Conservation (phyloP, 768 basidiomycete genomes). For the Grammothele lineata region DNA sequence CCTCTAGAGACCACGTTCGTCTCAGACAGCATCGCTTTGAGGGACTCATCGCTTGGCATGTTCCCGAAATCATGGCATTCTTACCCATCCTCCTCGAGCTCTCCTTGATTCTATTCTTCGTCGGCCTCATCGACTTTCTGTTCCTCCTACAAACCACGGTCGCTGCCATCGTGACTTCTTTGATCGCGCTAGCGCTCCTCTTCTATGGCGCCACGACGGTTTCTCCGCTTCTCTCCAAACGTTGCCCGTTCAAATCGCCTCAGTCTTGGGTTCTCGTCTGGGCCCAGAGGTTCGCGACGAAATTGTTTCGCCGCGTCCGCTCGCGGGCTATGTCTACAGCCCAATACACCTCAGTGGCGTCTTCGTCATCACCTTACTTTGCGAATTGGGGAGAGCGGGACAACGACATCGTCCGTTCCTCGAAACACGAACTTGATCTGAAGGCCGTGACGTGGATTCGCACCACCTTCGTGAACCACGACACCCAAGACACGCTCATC, state of each 20-base stretch:
- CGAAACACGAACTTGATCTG: background rate
- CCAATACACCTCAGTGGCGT: background rate
- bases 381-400: conserved; percentile 4
- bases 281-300: background rate
- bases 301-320: background rate
- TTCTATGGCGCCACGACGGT: conserved; percentile 12
- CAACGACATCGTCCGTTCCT: background rate
- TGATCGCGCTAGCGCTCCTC: conserved; percentile 1
- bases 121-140: conserved; percentile 20
- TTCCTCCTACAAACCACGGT: conserved; percentile 12
- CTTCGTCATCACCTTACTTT: background rate
- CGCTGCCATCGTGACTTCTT: conserved; percentile 6
- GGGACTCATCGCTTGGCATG: conserved; percentile 19
- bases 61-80: conserved; percentile 19
- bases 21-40: conserved; percentile 18
- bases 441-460: conserved; percentile 1
- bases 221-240: conserved; percentile 1
- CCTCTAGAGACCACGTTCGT: conserved; percentile 13
- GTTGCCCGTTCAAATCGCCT: conserved; percentile 10
- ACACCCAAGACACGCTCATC: background rate
- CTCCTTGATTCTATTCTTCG: conserved; percentile 16
- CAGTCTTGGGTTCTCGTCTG: conserved; percentile 4
- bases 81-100: conserved; percentile 14
- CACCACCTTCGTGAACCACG: background rate
- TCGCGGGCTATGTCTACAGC: background rate